Evolutionary conservation across 768 basidiomycete genomes (phyloP), one percentile per base, ranked within the genome.

Genomic region (Galerina sulciceps): DNA sequence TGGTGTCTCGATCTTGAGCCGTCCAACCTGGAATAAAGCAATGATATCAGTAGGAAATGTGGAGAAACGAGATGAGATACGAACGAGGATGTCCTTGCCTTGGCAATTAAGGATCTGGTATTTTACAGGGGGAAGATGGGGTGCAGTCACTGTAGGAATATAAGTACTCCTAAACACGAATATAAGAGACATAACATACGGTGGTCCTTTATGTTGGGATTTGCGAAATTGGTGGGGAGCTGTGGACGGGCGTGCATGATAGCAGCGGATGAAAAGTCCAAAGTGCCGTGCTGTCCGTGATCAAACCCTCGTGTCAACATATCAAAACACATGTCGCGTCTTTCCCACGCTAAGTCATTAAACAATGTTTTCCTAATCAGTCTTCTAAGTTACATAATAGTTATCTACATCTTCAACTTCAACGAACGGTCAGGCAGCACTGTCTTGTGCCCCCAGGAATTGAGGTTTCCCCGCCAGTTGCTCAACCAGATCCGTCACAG

Each of bases 51-150:
- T 31, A 20, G 47, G 53, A 48, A 13, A 58, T 36, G 26, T 35
- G 41, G n/a, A 54, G 36, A 42, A 38, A 36, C 37, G 48, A 31
- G 57, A 60, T 59, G 26, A 67, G 62, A 38, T 43, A 75, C 86
- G 68, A 69, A 90, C 93, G 50, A 96, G 83, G 57, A 96, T 94
- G 70, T 94, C 87, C 70, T 88, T 86, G 2, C 90, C 91, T 72
- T 96, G 92, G 62, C 93, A 86, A 66, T 87, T 87, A 49, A 97
- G 86, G 61, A 93, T 90, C 81, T 96, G 94, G 72, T 93, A 96
- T 76, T 96, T 96, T 46, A 96, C 93, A 41, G 83, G 79, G 37
- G 90, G 90, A 58, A 87, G 75, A 48, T 65, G 60, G n/a, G 71
- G 70, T 11, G 68, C 69, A 58, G 73, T 68, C 43, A 78, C 78